Conservation (phyloP, 257 asterid species). For the Solanum lycopersicoides region DNA sequence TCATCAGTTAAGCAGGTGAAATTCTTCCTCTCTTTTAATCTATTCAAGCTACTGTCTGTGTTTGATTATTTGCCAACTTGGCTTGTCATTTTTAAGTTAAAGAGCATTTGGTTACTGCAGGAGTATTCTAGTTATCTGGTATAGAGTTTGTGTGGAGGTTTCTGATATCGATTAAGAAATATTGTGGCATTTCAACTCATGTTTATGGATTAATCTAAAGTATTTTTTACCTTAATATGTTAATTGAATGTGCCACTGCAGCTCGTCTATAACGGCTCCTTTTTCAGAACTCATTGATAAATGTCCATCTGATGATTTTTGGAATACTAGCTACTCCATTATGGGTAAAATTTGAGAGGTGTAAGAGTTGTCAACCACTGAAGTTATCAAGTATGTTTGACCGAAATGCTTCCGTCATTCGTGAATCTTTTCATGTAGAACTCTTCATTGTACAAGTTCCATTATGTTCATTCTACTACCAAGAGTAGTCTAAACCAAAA, state of each 20-base stretch:
- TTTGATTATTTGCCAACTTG: neutral
- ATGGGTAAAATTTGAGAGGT: neutral
- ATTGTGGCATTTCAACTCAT: neutral
- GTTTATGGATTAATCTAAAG: neutral
- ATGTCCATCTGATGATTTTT: neutral
- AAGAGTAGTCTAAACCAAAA: neutral
- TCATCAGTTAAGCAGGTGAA: constrained; percentile 62
- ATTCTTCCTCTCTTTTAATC: neutral
- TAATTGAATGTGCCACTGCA: neutral
- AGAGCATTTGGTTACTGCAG: neutral
- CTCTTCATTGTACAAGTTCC: neutral
- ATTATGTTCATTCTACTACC: neutral
- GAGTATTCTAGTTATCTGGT: neutral
- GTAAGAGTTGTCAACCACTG: neutral
- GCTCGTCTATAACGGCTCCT: neutral
- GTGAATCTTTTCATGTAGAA: neutral
- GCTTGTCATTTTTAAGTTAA: neutral
- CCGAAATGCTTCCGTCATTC: neutral
- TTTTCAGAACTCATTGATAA: neutral
- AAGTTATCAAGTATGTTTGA: neutral
- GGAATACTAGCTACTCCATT: neutral
- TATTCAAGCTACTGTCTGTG: neutral
- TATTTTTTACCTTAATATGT: neutral
- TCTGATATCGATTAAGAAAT: neutral
- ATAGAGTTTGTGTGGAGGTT: neutral